phyloP scores from a whole-genome alignment of 108 stramenopile species.

The Halocafeteria seosinensis region DNA sequence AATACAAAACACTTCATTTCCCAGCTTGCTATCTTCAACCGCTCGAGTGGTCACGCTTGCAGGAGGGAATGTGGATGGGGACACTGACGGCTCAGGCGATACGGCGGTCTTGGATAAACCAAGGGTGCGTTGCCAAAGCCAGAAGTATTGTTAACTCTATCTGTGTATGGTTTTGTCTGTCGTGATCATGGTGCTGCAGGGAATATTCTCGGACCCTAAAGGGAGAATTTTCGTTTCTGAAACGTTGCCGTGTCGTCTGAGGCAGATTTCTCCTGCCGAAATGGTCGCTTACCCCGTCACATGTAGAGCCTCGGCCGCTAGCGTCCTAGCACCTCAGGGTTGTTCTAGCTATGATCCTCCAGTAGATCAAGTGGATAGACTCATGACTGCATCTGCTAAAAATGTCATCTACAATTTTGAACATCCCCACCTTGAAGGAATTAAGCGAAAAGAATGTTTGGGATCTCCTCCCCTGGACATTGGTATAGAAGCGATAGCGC shows the following conservation, averaged over 20 bases:
- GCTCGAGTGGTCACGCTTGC: conserved; percentile 52
- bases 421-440: conserved; percentile 32
- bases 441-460: conserved; percentile 45
- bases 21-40: too few species aligned
- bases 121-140: too few species aligned
- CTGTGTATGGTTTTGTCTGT: too few species aligned
- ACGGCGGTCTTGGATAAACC: conserved; percentile 49
- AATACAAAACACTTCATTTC: too few species aligned
- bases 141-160: too few species aligned
- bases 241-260: conserved; percentile 37
- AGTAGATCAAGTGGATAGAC: conserved; percentile 39
- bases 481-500: conserved; percentile 28
- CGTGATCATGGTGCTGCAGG: too few species aligned
- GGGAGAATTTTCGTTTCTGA: conserved; percentile 48
- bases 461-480: conserved; percentile 44
- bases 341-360: conserved; percentile 58
- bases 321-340: conserved; percentile 48
- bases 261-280: conserved; percentile 31
- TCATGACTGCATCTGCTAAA: conserved; percentile 36
- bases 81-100: conserved; percentile 42
- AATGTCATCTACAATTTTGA: conserved; percentile 53
- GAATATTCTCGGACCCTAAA: conserved; percentile 38
- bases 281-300: conserved; percentile 23
- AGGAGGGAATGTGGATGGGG: conserved; percentile 34
- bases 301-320: conserved; percentile 36